These are phyloP conservation scores for Isatis tinctoria DNA, from an alignment of 345 rosid genomes.

Conservation along the genomic window DNA sequence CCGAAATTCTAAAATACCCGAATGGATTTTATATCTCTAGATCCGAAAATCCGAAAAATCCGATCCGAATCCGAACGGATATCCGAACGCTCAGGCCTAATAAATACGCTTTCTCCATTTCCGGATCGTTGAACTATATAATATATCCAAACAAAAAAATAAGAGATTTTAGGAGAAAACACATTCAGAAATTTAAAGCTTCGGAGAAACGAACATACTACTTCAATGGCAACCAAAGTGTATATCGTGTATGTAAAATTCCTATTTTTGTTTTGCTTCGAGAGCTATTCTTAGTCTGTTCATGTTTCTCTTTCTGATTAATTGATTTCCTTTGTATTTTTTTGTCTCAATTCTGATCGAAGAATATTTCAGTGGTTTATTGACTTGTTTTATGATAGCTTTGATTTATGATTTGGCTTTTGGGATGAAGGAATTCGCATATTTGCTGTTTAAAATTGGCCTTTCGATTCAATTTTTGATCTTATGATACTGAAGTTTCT, in stretches of 20 bases:
- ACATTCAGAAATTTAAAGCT: not conserved
- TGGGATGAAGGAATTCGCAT: not conserved
- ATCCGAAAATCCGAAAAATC: too few relatives aligned
- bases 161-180: not conserved
- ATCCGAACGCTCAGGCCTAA: too few relatives aligned
- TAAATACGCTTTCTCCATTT: conserved; percentile 27
- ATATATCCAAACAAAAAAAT: not conserved
- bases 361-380: not conserved
- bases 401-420: not conserved
- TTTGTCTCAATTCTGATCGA: not conserved
- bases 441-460: too few relatives aligned
- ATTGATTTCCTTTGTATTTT: not conserved
- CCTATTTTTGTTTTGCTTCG: not conserved
- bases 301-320: not conserved
- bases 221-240: conserved; percentile 62
- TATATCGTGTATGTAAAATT: conserved; percentile 64
- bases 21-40: too few relatives aligned
- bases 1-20: too few relatives aligned
- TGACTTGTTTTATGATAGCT: too few relatives aligned
- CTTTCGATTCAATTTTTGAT: not conserved
- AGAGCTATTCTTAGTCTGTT: not conserved
- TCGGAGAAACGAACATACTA: not conserved
- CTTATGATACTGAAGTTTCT: not conserved
- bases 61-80: too few relatives aligned
- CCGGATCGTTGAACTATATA: conserved; percentile 23